These are phyloP conservation scores for Amauroascus verrucosus DNA, from an alignment of 2,329 filamentous ascomycete species.

Conservation along the genomic window DNA sequence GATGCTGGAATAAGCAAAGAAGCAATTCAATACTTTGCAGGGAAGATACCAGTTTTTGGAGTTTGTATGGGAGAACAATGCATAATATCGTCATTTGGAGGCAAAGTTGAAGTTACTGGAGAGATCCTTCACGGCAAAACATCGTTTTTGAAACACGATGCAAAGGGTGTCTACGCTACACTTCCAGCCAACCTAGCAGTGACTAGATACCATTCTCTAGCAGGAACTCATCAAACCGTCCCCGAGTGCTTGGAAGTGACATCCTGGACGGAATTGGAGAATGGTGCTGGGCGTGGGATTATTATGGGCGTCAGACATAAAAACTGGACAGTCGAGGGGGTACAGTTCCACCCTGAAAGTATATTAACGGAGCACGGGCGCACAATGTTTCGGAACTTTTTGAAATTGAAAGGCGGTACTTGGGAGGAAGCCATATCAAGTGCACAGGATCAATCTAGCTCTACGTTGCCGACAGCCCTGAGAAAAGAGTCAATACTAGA, in stretches of 20 bases:
- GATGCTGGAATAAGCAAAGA: constrained; percentile 91
- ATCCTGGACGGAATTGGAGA: constrained; percentile 69
- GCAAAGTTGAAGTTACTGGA: constrained; percentile 80
- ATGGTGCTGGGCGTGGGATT: constrained; percentile 64
- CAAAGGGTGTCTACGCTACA: constrained; percentile 81
- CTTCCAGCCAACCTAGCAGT: constrained; percentile 72
- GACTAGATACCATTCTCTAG: constrained; percentile 91
- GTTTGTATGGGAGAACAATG: constrained; percentile 99
- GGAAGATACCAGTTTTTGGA: constrained; percentile 91
- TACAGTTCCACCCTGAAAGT: constrained; percentile 96
- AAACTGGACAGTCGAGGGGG: constrained; percentile 80
- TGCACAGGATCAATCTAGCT: constrained; percentile 24
- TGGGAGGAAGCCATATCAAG: constrained; percentile 59
- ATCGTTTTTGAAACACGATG: constrained; percentile 77
- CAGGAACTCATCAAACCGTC: constrained; percentile 78
- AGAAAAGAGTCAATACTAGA: constrained; percentile 82
- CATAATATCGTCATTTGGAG: constrained; percentile 88
- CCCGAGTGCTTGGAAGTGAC: constrained; percentile 79
- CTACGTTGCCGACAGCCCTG: constrained; percentile 20
- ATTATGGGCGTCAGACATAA: constrained; percentile 98
- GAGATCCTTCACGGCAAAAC: constrained; percentile 98
- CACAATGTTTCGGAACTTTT: constrained; percentile 84
- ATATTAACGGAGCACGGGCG: constrained; percentile 86
- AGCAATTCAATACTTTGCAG: constrained; percentile 80
- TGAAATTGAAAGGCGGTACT: constrained; percentile 76